Percentiles rank a stretch among this genome's conserved stretches.
These are phyloP conservation scores for Euryodendron excelsum DNA, from an alignment of 148 eudicot genomes.

Conservation along the genomic window DNA sequence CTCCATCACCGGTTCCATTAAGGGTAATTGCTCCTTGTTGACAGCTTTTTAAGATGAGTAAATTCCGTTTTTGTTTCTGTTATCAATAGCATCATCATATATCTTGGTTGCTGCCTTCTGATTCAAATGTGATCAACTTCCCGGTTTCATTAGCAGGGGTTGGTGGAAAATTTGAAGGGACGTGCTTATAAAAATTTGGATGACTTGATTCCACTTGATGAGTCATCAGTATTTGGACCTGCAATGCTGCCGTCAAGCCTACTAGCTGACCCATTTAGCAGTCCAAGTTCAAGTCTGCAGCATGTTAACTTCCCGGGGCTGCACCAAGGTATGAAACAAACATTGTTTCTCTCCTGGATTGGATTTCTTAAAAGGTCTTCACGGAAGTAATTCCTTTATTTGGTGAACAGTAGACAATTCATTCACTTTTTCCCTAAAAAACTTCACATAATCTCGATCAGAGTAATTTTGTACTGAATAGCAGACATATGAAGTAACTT, in stretches of 20 bases:
- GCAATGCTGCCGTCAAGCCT: slow-evolving; percentile 23
- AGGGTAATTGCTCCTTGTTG: neutral
- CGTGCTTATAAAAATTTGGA: slow-evolving; percentile 36
- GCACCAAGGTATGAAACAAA: slow-evolving; percentile 16
- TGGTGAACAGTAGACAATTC: neutral
- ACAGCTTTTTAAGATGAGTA: neutral
- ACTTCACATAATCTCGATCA: neutral
- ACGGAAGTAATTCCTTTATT: neutral
- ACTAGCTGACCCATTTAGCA: slow-evolving; percentile 9
- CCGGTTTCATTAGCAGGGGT: slow-evolving; percentile 34
- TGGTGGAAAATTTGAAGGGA: slow-evolving; percentile 38
- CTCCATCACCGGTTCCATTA: neutral
- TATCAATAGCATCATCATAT: neutral
- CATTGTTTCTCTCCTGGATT: slow-evolving; percentile 1
- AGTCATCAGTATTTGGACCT: slow-evolving; percentile 26
- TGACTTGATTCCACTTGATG: slow-evolving; percentile 27
- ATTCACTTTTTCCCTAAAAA: neutral
- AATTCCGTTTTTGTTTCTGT: neutral
- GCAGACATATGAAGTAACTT: neutral
- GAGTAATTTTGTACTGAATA: neutral
- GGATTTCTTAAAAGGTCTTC: neutral
- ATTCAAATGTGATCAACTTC: slow-evolving; percentile 2
- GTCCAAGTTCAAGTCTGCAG: slow-evolving; percentile 14
- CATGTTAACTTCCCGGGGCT: slow-evolving; percentile 11
- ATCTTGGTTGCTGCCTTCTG: slow-evolving; percentile 5